phyloP scores from a whole-genome alignment of 495 filamentous ascomycete genomes.

The Evernia prunastri region DNA sequence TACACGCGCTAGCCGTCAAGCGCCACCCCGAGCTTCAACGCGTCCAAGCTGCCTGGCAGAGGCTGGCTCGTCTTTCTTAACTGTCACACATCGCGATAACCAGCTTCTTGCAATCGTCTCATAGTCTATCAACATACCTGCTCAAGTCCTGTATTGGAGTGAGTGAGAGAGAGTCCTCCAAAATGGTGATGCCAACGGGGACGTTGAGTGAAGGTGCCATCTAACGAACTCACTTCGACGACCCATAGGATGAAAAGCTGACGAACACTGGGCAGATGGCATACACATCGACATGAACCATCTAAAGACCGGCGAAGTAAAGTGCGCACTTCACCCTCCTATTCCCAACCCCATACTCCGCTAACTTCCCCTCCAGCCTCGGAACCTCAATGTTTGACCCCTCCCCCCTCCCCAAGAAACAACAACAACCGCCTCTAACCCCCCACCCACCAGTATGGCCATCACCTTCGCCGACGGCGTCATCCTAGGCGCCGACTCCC shows the following conservation, averaged over 20 bases:
- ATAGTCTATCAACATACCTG: not conserved
- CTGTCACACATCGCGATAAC: not conserved
- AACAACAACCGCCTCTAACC: not conserved
- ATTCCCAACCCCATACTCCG: slow-evolving; percentile 2
- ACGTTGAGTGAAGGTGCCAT: slow-evolving; percentile 63
- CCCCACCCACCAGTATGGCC: slow-evolving; percentile 45
- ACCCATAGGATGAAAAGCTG: slow-evolving; percentile 7
- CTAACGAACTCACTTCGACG: not conserved
- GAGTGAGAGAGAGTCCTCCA: not conserved
- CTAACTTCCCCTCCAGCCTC: slow-evolving; percentile 53
- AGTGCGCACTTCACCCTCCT: slow-evolving; percentile 50
- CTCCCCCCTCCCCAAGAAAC: slow-evolving; percentile 8
- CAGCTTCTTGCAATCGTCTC: not conserved
- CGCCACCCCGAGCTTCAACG: slow-evolving; percentile 10
- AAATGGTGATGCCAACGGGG: slow-evolving; percentile 45
- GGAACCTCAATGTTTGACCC: slow-evolving; percentile 88
- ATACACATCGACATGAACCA: slow-evolving; percentile 98
- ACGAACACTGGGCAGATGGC: slow-evolving; percentile 60
- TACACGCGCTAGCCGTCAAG: slow-evolving; percentile 12
- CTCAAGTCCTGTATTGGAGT: not conserved
- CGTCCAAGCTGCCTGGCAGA: slow-evolving; percentile 13
- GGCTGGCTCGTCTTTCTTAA: not conserved
- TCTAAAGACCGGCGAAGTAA: slow-evolving; percentile 81
- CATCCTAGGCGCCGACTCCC: slow-evolving; percentile 90
- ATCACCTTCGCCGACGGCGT: slow-evolving; percentile 98